Percentiles rank a stretch among this genome's conserved stretches.
phyloP scores from a whole-genome alignment of 129 eudicot genomes.

The Arctium lappa region DNA sequence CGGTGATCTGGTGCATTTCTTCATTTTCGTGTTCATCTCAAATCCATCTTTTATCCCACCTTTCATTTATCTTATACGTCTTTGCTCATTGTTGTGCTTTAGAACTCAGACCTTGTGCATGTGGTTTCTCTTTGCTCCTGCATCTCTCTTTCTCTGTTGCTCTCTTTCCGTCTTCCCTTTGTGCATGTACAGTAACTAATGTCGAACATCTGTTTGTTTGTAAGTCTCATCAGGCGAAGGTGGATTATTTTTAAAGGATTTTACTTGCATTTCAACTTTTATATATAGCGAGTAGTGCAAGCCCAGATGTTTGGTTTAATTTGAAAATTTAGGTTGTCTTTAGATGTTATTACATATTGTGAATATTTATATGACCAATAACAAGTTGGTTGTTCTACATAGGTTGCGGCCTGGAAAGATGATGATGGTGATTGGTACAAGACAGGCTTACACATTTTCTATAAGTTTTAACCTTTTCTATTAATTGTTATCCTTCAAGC shows the following conservation, averaged over 20 bases:
- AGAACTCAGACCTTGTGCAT: neutral
- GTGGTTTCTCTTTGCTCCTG: neutral
- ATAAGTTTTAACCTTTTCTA: conserved; percentile 44
- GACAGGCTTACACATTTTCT: conserved; percentile 95
- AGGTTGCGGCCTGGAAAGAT: conserved; percentile 99
- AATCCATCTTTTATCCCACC: neutral
- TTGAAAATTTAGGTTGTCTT: too few relatives aligned
- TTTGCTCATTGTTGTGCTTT: neutral
- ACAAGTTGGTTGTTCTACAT: conserved; percentile 1
- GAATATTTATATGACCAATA: neutral
- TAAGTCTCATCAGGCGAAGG: neutral
- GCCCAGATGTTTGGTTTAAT: neutral
- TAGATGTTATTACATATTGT: neutral
- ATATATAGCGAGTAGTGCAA: neutral
- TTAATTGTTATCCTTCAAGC: neutral
- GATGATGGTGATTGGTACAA: conserved; percentile 99
- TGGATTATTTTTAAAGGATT: too few relatives aligned
- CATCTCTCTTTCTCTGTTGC: neutral
- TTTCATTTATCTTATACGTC: neutral
- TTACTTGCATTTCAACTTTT: neutral
- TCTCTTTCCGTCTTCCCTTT: neutral
- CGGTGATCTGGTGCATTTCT: too few relatives aligned
- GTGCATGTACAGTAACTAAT: neutral
- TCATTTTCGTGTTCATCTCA: neutral
- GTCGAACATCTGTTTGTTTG: neutral